Evolutionary conservation across 495 filamentous ascomycete genomes (phyloP).

Genomic region (Lepidopterella palustris): DNA sequence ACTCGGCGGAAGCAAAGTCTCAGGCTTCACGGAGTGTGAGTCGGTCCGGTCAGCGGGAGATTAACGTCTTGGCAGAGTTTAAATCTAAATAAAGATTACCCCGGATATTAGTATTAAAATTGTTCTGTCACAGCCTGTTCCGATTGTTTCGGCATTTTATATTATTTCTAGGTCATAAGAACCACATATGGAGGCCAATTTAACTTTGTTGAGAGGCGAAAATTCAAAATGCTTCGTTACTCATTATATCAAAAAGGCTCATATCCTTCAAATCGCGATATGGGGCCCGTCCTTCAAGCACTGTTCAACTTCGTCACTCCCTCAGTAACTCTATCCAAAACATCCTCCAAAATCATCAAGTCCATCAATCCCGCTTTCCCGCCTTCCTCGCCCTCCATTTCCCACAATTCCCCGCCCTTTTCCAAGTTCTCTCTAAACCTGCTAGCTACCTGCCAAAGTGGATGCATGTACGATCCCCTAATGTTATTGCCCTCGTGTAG

Average conservation of each 20-base stretch:
- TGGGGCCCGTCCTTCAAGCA: not conserved
- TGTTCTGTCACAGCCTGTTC: too few relatives aligned
- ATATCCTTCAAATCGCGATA: not conserved
- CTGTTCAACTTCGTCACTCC: conserved; percentile 2
- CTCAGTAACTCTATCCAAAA: conserved; percentile 22
- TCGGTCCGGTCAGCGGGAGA: not conserved
- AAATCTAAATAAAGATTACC: not conserved
- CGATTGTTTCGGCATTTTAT: too few relatives aligned
- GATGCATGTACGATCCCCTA: conserved; percentile 43
- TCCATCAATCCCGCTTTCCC: conserved; percentile 8
- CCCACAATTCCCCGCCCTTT: conserved; percentile 29
- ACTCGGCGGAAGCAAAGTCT: not conserved
- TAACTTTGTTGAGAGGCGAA: too few relatives aligned
- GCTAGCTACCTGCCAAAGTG: conserved; percentile 41
- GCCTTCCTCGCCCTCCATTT: conserved; percentile 24
- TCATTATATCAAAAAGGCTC: not conserved
- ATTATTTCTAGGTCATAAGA: too few relatives aligned
- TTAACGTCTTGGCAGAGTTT: not conserved
- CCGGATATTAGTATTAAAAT: too few relatives aligned
- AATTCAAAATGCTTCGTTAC: not conserved
- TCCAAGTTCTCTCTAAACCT: conserved; percentile 38
- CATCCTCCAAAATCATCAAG: conserved; percentile 25
- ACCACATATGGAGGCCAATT: too few relatives aligned
- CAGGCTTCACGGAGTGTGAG: not conserved
- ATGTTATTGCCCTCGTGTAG: conserved; percentile 41